A percentile compares a stretch with the other conserved stretches of the same genome.
These are phyloP conservation scores for Eucalyptus marginata DNA, from an alignment of 345 rosid genomes.

Conservation along the genomic window DNA sequence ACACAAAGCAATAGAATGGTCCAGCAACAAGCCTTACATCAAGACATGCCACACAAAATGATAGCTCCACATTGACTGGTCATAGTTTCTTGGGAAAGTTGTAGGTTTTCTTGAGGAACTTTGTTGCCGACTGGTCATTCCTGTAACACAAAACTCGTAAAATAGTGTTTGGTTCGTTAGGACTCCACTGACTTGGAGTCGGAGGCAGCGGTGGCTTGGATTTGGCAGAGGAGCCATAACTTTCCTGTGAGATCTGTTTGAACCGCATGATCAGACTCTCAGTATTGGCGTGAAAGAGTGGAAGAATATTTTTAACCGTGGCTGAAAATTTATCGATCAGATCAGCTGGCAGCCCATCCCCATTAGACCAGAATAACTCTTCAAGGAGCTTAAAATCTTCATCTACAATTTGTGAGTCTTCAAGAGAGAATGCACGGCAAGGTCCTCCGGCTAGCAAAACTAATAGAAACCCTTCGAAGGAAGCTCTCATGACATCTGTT, in stretches of 20 bases:
- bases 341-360: constrained; percentile 82
- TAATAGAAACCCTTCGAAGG: constrained; percentile 78
- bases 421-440: constrained; percentile 51
- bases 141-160: constrained; percentile 78
- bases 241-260: constrained; percentile 29
- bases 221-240: constrained; percentile 56
- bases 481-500: constrained; percentile 88
- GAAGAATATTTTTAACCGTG: constrained; percentile 52
- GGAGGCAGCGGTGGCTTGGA: constrained; percentile 80
- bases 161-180: constrained; percentile 76
- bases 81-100: constrained; percentile 75
- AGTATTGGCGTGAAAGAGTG: constrained; percentile 51
- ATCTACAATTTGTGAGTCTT: constrained; percentile 52
- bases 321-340: constrained; percentile 65
- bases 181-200: constrained; percentile 80
- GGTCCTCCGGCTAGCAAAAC: constrained; percentile 97
- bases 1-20: not conserved
- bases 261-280: constrained; percentile 51
- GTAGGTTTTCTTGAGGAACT: constrained; percentile 81
- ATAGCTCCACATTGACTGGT: not conserved
- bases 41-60: not conserved
- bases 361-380: constrained; percentile 90
- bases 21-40: not conserved
- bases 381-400: constrained; percentile 74
- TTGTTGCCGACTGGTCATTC: constrained; percentile 65